Evolutionary conservation across 1,139 yeast genomes (phyloP).

Genomic region (Debaryomycetaceae sp.): DNA sequence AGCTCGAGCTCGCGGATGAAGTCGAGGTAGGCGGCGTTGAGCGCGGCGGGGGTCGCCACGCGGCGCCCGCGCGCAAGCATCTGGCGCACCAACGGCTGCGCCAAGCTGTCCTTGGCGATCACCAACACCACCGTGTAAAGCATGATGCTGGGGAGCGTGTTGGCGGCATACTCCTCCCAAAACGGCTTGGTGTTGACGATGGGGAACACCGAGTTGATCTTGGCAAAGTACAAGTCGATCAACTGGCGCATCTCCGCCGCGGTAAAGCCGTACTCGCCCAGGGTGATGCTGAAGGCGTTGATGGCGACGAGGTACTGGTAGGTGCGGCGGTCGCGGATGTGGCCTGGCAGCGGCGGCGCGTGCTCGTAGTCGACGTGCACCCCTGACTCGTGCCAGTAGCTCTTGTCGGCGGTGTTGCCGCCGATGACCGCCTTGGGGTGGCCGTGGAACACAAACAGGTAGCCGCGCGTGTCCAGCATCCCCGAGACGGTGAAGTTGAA

Average conservation of each 20-base stretch:
- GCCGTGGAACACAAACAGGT: conserved; percentile 22
- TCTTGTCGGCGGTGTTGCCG: conserved; percentile 17
- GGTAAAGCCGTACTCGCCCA: conserved; percentile 19
- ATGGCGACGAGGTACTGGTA: conserved; percentile 22
- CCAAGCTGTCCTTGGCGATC: conserved; percentile 24
- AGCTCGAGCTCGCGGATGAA: conserved; percentile 27
- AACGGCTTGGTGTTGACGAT: conserved; percentile 24
- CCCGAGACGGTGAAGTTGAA: conserved; percentile 24
- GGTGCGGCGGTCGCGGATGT: conserved; percentile 14
- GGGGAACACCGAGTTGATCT: conserved; percentile 32
- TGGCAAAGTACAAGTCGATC: conserved; percentile 26
- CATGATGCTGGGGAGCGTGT: conserved; percentile 21
- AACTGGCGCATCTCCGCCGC: conserved; percentile 19
- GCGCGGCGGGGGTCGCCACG: neutral
- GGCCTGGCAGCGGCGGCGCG: conserved; percentile 6
- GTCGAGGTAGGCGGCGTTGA: conserved; percentile 16
- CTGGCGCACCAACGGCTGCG: conserved; percentile 22
- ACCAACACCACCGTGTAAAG: conserved; percentile 26
- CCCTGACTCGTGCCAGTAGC: conserved; percentile 27
- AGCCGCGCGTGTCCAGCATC: conserved; percentile 15
- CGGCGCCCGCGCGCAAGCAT: conserved; percentile 15
- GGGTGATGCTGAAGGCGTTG: conserved; percentile 31
- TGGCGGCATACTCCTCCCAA: conserved; percentile 23
- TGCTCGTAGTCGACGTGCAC: conserved; percentile 17
- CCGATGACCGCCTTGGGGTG: conserved; percentile 26